Evolutionary conservation across 805 yeast species (phyloP), one percentile per base, ranked within the genome.

Genomic region (Barnettozyma botsteinii): DNA sequence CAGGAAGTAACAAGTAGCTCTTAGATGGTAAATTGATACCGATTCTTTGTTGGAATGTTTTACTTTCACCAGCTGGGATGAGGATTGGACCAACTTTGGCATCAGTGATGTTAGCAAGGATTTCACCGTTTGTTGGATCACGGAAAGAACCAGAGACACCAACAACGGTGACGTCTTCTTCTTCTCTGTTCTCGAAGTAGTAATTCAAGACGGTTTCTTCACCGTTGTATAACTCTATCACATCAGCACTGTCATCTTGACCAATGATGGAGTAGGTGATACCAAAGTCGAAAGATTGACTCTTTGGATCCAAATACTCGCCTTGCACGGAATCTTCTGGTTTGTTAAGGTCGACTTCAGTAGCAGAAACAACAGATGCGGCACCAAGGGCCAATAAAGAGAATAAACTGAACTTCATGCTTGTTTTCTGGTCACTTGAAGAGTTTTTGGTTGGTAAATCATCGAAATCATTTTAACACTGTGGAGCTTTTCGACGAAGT

Each of bases 131-230:
- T 44, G 62, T 64, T 20, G 84, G 77, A 43, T 77, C 70, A 41
- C 71, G 64, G 60, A 84, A 70, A 39, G 70, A 54, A 40, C 93
- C 93, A 39, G 85, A 82, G 41, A 81, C 75, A 43, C 87, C 93
- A 34, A 78, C 73, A 40, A 85, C 60, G 17, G 72, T 64, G 31
- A 74, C 66, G 5, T 68, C 69, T 13, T 55, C 60, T 7, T 71
- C 73, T 48, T 80, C 84, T 27, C 69, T 61, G 55, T 81, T 81
- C 36, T 58, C 51, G 44, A 81, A 69, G 7, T 67, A 60, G 57
- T 79, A 81, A 17, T 59, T 61, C 40, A 84, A 55, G 3, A 76
- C 60, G 27, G 76, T 60, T 21, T 67, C 63, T 28, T 82, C 81
- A 24, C 81, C 81, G 48, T 73, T 72, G 55, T 45, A 66, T 59